These are phyloP conservation scores for Arctium minus DNA, from an alignment of 129 eudicot species.

Conservation along the genomic window DNA sequence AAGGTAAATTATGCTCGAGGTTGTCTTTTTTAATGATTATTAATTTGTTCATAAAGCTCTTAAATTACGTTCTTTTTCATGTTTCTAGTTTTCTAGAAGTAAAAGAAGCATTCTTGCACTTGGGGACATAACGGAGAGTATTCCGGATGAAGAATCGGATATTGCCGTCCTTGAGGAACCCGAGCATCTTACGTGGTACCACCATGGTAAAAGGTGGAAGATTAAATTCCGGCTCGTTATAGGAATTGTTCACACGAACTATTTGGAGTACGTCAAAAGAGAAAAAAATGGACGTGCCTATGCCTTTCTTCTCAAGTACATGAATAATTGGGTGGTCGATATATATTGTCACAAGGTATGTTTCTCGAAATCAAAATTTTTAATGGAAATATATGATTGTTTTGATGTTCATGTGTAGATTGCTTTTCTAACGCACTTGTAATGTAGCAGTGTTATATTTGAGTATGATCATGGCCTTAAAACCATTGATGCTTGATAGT, in stretches of 20 bases:
- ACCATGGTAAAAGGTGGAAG: slow-evolving; percentile 97
- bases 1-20: slow-evolving; percentile 36
- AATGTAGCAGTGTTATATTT: neutral
- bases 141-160: slow-evolving; percentile 90
- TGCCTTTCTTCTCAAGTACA: slow-evolving; percentile 67
- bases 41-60: neutral
- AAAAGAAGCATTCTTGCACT: slow-evolving; percentile 95
- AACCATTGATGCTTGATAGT: neutral
- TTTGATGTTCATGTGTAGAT: neutral
- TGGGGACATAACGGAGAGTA: slow-evolving; percentile 87
- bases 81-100: slow-evolving; percentile 63
- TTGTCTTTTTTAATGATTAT: neutral
- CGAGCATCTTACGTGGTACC: slow-evolving; percentile 98
- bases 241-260: slow-evolving; percentile 93
- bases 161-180: slow-evolving; percentile 99
- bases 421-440: neutral
- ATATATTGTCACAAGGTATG: slow-evolving; percentile 93
- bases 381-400: neutral
- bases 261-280: slow-evolving; percentile 83
- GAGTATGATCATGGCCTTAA: neutral
- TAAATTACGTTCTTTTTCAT: neutral
- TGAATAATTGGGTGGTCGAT: slow-evolving; percentile 86
- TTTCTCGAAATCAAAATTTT: neutral
- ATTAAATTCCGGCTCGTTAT: slow-evolving; percentile 69
- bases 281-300: slow-evolving; percentile 71